A percentile compares a stretch with the other conserved stretches of the same genome.
Conservation (phyloP, 2,329 filamentous ascomycete species). For the Penicillium palitans region DNA sequence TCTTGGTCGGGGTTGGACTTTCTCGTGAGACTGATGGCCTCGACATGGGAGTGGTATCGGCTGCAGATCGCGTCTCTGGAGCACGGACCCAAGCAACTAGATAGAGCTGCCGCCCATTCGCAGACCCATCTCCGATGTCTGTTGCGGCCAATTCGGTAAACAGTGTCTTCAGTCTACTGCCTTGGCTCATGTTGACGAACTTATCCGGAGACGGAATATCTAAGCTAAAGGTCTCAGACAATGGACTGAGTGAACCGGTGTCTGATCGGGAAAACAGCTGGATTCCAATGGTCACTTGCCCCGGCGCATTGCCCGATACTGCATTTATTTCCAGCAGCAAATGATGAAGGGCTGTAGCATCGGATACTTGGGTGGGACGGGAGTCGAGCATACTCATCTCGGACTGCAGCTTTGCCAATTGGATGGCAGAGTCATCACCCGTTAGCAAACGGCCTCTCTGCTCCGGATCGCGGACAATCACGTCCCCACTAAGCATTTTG, state of each 20-base stretch:
- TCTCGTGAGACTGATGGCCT: conserved; percentile 39
- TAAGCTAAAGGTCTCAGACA: conserved; percentile 82
- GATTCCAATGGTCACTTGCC: conserved; percentile 72
- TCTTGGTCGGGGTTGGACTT: conserved; percentile 31
- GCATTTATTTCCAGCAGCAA: conserved; percentile 83
- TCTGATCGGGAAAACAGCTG: conserved; percentile 73
- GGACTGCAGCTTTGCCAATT: conserved; percentile 87
- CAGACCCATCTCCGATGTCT: conserved; percentile 66
- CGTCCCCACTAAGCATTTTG: conserved; percentile 87
- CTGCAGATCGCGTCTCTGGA: conserved; percentile 48
- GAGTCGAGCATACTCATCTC: conserved; percentile 92
- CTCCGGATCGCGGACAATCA: conserved; percentile 87
- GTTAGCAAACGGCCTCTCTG: conserved; percentile 84
- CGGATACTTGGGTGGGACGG: conserved; percentile 67
- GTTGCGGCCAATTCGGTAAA: conserved; percentile 81
- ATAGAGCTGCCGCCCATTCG: conserved; percentile 70
- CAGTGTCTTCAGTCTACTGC: conserved; percentile 74
- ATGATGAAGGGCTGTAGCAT: conserved; percentile 71
- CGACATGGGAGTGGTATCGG: conserved; percentile 24
- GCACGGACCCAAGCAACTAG: conserved; percentile 78
- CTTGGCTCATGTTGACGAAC: conserved; percentile 64
- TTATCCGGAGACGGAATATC: conserved; percentile 74
- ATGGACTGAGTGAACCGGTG: conserved; percentile 61
- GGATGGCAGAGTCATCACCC: conserved; percentile 87
- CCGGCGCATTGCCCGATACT: conserved; percentile 73